Percentiles rank a stretch among this genome's conserved stretches.
Evolutionary conservation across 2,329 filamentous ascomycete species (phyloP).

Genomic region (Calonectria hawksworthii): DNA sequence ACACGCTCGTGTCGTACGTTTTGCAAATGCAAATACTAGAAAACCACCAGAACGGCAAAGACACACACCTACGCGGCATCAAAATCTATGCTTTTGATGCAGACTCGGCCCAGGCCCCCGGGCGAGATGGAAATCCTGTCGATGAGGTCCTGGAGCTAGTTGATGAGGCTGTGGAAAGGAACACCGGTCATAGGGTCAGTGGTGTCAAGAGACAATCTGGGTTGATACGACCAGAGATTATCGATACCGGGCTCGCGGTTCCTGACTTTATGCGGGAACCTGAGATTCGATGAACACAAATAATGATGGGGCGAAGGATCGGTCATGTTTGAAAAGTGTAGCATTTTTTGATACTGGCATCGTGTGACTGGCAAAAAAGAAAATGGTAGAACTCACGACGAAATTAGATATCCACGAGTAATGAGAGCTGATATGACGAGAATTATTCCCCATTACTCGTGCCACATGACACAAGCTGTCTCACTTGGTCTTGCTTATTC

Average conservation of each 20-base stretch:
- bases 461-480: not conserved
- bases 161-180: slow-evolving; percentile 34
- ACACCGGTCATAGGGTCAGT: slow-evolving; percentile 39
- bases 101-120: slow-evolving; percentile 59
- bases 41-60: slow-evolving; percentile 99
- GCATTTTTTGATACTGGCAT: not conserved
- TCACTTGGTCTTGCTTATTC: not conserved
- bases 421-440: slow-evolving; percentile 19
- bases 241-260: slow-evolving; percentile 52
- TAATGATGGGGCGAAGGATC: not conserved
- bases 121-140: slow-evolving; percentile 51
- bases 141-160: slow-evolving; percentile 48
- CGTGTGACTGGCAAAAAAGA: not conserved
- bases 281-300: slow-evolving; percentile 50
- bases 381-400: not conserved
- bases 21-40: slow-evolving; percentile 92
- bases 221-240: slow-evolving; percentile 48
- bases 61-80: slow-evolving; percentile 95
- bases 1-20: slow-evolving; percentile 87
- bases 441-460: not conserved
- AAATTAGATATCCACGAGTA: slow-evolving; percentile 14
- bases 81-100: slow-evolving; percentile 81
- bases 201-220: slow-evolving; percentile 48
- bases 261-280: slow-evolving; percentile 60
- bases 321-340: not conserved